A percentile compares a stretch with the other conserved stretches of the same genome.
These are phyloP conservation scores for Nemania serpens DNA, from an alignment of 2,329 filamentous ascomycete species.

Conservation along the genomic window DNA sequence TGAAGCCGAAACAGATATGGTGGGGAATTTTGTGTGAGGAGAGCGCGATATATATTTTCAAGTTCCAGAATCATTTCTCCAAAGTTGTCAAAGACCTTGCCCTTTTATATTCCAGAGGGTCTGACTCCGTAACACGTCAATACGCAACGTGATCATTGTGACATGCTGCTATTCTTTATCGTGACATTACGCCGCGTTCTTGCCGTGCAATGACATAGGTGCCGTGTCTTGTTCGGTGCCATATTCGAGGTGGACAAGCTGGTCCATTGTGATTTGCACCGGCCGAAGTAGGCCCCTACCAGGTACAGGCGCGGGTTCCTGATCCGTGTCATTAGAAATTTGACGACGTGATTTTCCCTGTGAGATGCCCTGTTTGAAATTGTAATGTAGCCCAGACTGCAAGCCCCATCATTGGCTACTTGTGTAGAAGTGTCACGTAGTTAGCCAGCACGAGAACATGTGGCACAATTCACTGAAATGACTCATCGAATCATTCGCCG, in stretches of 20 bases:
- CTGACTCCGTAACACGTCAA: not conserved
- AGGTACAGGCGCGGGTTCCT: conserved; percentile 16
- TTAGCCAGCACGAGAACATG: conserved; percentile 6
- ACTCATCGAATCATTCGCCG: conserved; percentile 4
- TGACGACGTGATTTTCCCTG: conserved; percentile 7
- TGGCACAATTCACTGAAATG: conserved; percentile 9
- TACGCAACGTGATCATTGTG: not conserved
- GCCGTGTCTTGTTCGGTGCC: too few relatives aligned
- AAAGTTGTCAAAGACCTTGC: not conserved
- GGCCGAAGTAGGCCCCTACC: conserved; percentile 12
- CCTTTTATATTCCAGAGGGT: not conserved
- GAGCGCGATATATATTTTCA: too few relatives aligned
- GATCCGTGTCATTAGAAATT: conserved; percentile 10
- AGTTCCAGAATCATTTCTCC: not conserved
- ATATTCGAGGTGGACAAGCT: not conserved
- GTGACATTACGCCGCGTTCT: conserved; percentile 17
- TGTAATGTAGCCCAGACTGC: not conserved
- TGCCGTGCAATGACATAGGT: conserved; percentile 24
- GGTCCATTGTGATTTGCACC: not conserved
- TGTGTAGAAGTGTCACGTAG: conserved; percentile 3
- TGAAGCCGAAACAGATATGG: not conserved
- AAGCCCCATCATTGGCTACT: conserved; percentile 4
- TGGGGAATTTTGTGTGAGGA: not conserved
- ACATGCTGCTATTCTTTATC: not conserved
- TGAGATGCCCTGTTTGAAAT: conserved; percentile 6